phyloP scores from a whole-genome alignment of 345 rosid genomes.

The Citrus inodora region DNA sequence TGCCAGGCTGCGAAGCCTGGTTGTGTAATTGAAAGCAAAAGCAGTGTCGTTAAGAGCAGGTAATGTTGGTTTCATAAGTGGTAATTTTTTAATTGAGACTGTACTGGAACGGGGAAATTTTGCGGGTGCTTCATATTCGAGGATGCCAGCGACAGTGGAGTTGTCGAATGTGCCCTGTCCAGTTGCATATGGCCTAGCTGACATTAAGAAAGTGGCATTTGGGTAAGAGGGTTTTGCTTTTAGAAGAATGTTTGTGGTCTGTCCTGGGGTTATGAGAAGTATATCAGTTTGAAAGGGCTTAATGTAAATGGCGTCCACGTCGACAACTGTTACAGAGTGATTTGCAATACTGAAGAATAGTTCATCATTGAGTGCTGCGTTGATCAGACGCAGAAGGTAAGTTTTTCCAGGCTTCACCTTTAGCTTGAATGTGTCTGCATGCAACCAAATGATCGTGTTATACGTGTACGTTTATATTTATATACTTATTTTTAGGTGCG shows the following conservation, averaged over 20 bases:
- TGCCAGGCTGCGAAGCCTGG: constrained; percentile 12
- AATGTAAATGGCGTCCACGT: constrained; percentile 13
- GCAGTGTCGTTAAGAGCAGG: constrained; percentile 15
- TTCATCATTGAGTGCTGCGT: constrained; percentile 31
- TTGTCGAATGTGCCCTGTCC: constrained; percentile 17
- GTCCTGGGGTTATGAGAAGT: constrained; percentile 15
- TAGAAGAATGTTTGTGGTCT: constrained; percentile 11
- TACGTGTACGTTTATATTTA: neutral
- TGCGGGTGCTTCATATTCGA: constrained; percentile 11
- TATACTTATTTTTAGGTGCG: rapidly evolving
- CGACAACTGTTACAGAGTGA: constrained; percentile 13
- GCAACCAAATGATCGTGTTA: neutral
- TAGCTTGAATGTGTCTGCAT: constrained; percentile 9
- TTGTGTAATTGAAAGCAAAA: constrained; percentile 11
- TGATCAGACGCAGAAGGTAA: constrained; percentile 27
- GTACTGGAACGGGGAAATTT: neutral
- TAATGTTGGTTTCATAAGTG: constrained; percentile 6
- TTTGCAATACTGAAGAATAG: constrained; percentile 29
- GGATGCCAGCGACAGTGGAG: constrained; percentile 16
- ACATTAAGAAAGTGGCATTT: constrained; percentile 13
- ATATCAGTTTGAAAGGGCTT: constrained; percentile 11
- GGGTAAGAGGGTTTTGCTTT: constrained; percentile 12
- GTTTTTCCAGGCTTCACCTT: constrained; percentile 25
- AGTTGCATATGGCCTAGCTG: constrained; percentile 15
- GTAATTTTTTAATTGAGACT: neutral